These are phyloP conservation scores for Annona cherimola DNA, from an alignment of 164 flowering plant species.

Conservation along the genomic window DNA sequence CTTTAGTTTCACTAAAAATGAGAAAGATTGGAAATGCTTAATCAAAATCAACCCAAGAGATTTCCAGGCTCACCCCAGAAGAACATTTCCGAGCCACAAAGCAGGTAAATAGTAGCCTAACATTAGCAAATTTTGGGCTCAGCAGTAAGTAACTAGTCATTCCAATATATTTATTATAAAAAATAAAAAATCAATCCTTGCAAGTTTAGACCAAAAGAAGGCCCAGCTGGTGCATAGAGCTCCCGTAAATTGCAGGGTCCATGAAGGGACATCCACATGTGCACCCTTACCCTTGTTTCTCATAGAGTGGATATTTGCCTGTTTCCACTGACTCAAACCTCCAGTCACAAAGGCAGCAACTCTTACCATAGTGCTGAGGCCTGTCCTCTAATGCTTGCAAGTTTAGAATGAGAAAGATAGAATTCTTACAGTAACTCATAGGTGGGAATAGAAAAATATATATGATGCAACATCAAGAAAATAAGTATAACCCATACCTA, in stretches of 20 bases:
- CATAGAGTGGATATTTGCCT: too few relatives aligned
- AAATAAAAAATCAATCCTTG: too few relatives aligned
- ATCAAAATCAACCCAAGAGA: too few relatives aligned
- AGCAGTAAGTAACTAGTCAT: neutral
- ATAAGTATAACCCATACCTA: constrained; percentile 41
- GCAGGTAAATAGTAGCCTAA: neutral
- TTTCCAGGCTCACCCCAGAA: neutral
- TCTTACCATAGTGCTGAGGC: neutral
- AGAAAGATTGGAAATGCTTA: too few relatives aligned
- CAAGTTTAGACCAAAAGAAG: too few relatives aligned
- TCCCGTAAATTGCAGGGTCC: too few relatives aligned
- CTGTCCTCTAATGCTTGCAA: neutral
- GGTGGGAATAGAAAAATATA: neutral
- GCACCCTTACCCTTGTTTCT: too few relatives aligned
- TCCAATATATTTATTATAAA: too few relatives aligned
- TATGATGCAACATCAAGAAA: constrained; percentile 2
- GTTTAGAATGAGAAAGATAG: neutral
- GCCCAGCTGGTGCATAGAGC: too few relatives aligned
- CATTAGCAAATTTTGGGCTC: neutral
- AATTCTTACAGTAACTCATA: neutral
- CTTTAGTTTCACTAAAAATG: too few relatives aligned
- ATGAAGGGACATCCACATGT: too few relatives aligned
- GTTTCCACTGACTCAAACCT: too few relatives aligned
- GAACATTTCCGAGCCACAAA: neutral
- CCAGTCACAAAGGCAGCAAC: neutral